These are phyloP conservation scores for Hibiscus tridactylites DNA, from an alignment of 345 rosid genomes.

Conservation along the genomic window DNA sequence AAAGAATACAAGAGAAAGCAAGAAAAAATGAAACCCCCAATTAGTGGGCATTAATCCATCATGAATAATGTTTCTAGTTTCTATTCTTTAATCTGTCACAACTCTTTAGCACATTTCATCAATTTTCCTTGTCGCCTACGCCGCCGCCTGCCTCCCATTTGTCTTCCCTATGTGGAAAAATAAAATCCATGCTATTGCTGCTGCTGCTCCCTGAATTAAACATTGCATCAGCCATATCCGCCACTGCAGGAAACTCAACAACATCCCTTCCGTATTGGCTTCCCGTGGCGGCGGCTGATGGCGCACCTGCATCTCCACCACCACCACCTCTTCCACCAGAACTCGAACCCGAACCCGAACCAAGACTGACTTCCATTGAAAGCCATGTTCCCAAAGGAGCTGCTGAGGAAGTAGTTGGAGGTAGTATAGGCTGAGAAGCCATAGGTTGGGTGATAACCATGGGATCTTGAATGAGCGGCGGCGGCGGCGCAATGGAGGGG, in stretches of 20 bases:
- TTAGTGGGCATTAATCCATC: background rate
- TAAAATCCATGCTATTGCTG: conserved; percentile 45
- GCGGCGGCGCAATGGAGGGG: conserved; percentile 25
- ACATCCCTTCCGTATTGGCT: conserved; percentile 18
- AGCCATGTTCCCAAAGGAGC: conserved; percentile 17
- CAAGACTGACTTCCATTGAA: conserved; percentile 24
- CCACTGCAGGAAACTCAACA: conserved; percentile 26
- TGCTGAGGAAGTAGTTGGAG: background rate
- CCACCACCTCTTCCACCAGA: conserved; percentile 2
- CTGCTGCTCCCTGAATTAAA: conserved; percentile 56
- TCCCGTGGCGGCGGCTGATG: conserved; percentile 9
- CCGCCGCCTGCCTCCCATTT: background rate
- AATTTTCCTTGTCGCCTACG: background rate
- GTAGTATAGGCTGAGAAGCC: background rate
- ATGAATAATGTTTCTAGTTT: background rate
- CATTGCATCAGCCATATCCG: conserved; percentile 53
- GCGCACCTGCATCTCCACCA: conserved; percentile 3
- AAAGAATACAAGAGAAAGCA: too few relatives aligned
- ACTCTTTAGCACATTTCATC: background rate
- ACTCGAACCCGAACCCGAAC: background rate
- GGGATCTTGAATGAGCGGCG: background rate
- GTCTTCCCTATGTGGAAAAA: conserved; percentile 29
- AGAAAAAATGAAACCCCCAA: background rate
- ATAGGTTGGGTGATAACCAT: background rate
- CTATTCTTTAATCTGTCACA: background rate